Evolutionary conservation across 2,329 filamentous ascomycete genomes (phyloP).

Genomic region (Pyricularia grisea): DNA sequence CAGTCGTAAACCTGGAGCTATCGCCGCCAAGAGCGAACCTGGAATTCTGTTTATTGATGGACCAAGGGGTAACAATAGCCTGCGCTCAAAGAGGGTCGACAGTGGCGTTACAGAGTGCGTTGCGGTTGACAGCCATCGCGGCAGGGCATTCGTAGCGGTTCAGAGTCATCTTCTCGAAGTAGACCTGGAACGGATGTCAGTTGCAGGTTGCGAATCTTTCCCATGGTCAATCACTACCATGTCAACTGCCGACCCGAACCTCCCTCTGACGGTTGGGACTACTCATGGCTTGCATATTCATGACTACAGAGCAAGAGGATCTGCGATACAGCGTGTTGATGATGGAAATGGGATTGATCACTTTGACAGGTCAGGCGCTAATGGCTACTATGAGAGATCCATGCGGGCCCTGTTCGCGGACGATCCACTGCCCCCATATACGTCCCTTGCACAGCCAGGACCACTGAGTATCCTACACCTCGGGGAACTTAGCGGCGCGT

Average conservation of each 20-base stretch:
- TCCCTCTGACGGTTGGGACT: constrained; percentile 77
- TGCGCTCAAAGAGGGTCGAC: constrained; percentile 56
- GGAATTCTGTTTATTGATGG: constrained; percentile 57
- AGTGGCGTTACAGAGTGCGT: constrained; percentile 72
- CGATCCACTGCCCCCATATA: constrained; percentile 48
- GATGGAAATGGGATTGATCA: constrained; percentile 26
- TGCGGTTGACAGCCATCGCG: constrained; percentile 59
- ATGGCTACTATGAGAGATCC: constrained; percentile 19
- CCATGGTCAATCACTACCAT: constrained; percentile 78
- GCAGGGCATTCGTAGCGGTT: constrained; percentile 71
- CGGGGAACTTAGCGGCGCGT: constrained; percentile 41
- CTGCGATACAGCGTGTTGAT: constrained; percentile 18
- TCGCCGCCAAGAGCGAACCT: constrained; percentile 55
- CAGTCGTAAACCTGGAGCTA: constrained; percentile 44
- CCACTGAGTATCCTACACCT: constrained; percentile 77
- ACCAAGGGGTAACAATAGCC: constrained; percentile 31
- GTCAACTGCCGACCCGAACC: constrained; percentile 55
- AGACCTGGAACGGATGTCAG: constrained; percentile 63
- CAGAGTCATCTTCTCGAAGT: constrained; percentile 71
- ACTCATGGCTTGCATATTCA: constrained; percentile 73
- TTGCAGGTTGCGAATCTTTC: constrained; percentile 62
- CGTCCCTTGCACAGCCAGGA: constrained; percentile 68
- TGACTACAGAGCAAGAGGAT: constrained; percentile 51
- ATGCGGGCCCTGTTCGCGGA: constrained; percentile 36
- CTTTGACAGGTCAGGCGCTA: constrained; percentile 15